Evolutionary conservation across 179 eudicot genomes (phyloP), one percentile per base, ranked within the genome.

Genomic region (Corrigiola litoralis): DNA sequence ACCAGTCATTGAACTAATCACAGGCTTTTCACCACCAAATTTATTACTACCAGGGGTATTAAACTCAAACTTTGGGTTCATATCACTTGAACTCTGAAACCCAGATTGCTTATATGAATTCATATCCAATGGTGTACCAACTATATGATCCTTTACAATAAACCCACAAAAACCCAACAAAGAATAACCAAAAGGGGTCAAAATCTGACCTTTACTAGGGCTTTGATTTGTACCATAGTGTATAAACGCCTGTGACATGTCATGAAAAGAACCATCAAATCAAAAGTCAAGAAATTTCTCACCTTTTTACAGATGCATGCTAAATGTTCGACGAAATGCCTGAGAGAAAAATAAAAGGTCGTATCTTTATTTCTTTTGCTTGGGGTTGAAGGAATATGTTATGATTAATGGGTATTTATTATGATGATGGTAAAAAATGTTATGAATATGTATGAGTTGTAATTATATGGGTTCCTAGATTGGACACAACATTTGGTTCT

Each of bases 141-240:
- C 17, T 6, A 28, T 52, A 58, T 21, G 68, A 55, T 70, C 65
- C 16, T 57, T 60, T 7, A 25, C 18, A 41, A 54, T 36, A 32
- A 77, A 72, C 77, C 68, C 78, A 67, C 68, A 67, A 81, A 59
- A 40, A 45, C 28, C 45, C 31, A 54, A 36, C 46, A 14, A 63
- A 28, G 60, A 48, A 50, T 4, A 36, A 17, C 7, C 24, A 10
- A 58, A 57, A 47, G 41, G 14, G 4, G 17, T 32, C 29, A 69
- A 67, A 74, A 80, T 56, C 87, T 75, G 66, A 85, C 88, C 85
- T 73, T 70, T 75, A 32, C 61, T 48, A 46, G 25, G 33, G 65
- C 44, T 49, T 45, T 47, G 63, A 56, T 65, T 69, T 32, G 40
- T 55, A 18, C 65, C 72, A 63, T 69, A 16, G 70, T 61, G 66